These are phyloP conservation scores for Abortiporus biennis DNA, from an alignment of 1,284 basidiomycete genomes.

Conservation along the genomic window DNA sequence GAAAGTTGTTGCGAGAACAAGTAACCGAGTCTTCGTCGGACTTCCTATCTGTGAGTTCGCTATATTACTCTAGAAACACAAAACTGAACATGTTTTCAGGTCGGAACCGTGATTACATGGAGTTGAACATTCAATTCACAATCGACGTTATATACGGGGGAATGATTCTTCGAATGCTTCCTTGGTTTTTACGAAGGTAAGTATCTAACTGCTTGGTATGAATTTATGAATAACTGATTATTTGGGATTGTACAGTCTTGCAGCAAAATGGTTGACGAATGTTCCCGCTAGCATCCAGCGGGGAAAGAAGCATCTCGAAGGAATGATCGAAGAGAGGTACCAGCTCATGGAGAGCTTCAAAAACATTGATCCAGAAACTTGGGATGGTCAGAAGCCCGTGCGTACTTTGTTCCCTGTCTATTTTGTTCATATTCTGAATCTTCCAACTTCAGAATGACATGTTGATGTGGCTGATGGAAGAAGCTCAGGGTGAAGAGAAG, in stretches of 20 bases:
- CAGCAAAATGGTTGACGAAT: slow-evolving; percentile 19
- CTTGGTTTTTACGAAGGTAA: slow-evolving; percentile 33
- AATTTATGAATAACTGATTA: slow-evolving; percentile 1
- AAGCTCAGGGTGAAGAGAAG: slow-evolving; percentile 11
- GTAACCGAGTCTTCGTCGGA: slow-evolving; percentile 35
- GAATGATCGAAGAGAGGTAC: slow-evolving; percentile 22
- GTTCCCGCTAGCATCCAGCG: slow-evolving; percentile 12
- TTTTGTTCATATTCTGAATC: not conserved
- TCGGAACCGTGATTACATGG: slow-evolving; percentile 24
- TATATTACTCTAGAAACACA: too few relatives aligned
- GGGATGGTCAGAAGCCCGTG: slow-evolving; percentile 13
- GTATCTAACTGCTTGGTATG: slow-evolving; percentile 10
- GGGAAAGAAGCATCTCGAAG: slow-evolving; percentile 22
- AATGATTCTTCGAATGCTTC: slow-evolving; percentile 27
- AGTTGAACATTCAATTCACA: slow-evolving; percentile 28
- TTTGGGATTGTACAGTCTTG: slow-evolving; percentile 15
- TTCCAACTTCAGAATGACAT: too few relatives aligned
- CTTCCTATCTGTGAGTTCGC: slow-evolving; percentile 28
- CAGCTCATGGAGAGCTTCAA: slow-evolving; percentile 10
- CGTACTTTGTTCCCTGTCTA: not conserved
- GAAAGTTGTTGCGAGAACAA: slow-evolving; percentile 31
- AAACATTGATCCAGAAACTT: too few relatives aligned
- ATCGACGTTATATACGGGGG: slow-evolving; percentile 23
- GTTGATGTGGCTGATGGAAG: slow-evolving; percentile 19
- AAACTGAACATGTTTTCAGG: not conserved